phyloP scores from a whole-genome alignment of 768 basidiomycete genomes.

The Lyophyllum atratum region DNA sequence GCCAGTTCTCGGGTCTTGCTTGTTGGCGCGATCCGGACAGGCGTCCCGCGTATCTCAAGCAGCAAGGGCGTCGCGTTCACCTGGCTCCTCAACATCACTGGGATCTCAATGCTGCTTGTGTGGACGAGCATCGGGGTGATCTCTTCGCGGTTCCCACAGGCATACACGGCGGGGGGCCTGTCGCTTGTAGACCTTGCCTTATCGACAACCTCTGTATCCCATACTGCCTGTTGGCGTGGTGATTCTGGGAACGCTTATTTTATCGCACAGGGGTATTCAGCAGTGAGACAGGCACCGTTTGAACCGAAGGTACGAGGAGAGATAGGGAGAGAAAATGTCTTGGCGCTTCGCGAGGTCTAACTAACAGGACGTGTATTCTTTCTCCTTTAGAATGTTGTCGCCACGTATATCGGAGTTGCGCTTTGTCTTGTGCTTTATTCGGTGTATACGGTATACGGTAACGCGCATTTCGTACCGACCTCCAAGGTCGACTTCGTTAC shows the following conservation, averaged over 20 bases:
- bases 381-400: constrained; percentile 47
- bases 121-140: constrained; percentile 63
- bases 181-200: constrained; percentile 56
- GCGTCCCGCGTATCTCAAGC: constrained; percentile 68
- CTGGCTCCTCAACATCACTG: constrained; percentile 64
- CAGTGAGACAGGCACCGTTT: constrained; percentile 46
- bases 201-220: constrained; percentile 56
- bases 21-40: constrained; percentile 64
- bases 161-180: constrained; percentile 56
- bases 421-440: constrained; percentile 46
- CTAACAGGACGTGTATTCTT: neutral
- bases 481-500: constrained; percentile 51
- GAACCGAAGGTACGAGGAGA: constrained; percentile 35
- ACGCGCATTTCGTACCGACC: constrained; percentile 42
- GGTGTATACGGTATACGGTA: constrained; percentile 41
- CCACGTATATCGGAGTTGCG: constrained; percentile 55
- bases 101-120: constrained; percentile 66
- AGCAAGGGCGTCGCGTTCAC: constrained; percentile 54
- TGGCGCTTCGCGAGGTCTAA: neutral
- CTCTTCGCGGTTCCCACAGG: constrained; percentile 63
- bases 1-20: constrained; percentile 63
- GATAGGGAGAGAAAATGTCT: neutral
- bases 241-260: constrained; percentile 52
- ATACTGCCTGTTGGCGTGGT: constrained; percentile 52
- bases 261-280: constrained; percentile 54